Percentiles rank a stretch among this genome's conserved stretches.
phyloP scores from a whole-genome alignment of 2,329 filamentous ascomycete genomes.

The Pyrenophora graminea region DNA sequence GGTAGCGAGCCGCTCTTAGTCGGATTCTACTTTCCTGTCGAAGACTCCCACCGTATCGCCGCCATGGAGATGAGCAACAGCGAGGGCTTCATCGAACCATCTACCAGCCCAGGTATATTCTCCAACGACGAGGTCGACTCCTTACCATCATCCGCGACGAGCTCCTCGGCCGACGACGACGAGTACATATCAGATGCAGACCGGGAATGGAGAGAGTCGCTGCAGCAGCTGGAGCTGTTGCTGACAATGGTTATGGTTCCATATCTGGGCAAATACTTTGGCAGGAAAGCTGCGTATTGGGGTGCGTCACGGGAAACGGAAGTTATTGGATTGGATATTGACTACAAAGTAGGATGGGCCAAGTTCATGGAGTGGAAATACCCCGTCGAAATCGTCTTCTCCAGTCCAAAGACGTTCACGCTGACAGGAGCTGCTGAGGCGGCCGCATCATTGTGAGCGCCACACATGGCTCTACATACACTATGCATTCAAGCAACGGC shows the following conservation, averaged over 20 bases:
- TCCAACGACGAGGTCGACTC: conserved; percentile 55
- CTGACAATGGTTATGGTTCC: conserved; percentile 94
- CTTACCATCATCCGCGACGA: conserved; percentile 57
- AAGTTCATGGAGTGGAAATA: conserved; percentile 96
- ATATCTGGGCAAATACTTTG: conserved; percentile 92
- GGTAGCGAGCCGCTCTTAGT: conserved; percentile 17
- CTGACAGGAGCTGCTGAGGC: conserved; percentile 53
- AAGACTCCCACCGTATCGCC: neutral
- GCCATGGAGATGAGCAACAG: conserved; percentile 46
- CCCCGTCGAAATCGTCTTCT: conserved; percentile 69
- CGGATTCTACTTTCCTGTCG: neutral
- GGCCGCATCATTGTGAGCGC: conserved; percentile 48
- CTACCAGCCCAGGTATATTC: neutral
- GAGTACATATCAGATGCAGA: conserved; percentile 79
- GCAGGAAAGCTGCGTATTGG: conserved; percentile 94
- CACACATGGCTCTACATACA: neutral
- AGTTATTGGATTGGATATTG: neutral
- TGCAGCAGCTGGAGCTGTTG: conserved; percentile 91
- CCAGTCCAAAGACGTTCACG: conserved; percentile 53
- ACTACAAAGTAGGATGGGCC: conserved; percentile 73
- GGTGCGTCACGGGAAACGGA: conserved; percentile 61
- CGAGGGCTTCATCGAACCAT: conserved; percentile 44
- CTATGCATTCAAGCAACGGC: conserved; percentile 15
- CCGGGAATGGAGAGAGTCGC: conserved; percentile 88
- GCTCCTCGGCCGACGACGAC: conserved; percentile 60